These are phyloP conservation scores for Rhododendron ovatum DNA, from an alignment of 148 eudicot species.

Conservation along the genomic window DNA sequence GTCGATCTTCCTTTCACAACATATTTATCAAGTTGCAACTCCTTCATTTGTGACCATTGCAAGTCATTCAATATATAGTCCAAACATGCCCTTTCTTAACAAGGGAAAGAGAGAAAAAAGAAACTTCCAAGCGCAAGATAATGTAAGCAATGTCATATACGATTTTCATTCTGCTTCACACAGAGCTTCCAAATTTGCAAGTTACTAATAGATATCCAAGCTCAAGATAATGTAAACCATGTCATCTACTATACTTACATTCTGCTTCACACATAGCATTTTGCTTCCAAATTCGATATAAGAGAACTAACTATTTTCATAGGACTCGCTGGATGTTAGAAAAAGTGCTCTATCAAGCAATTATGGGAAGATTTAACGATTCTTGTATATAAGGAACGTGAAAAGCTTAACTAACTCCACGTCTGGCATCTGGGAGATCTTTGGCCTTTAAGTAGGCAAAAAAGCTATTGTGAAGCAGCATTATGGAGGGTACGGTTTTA, in stretches of 20 bases:
- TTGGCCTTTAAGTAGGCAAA: neutral
- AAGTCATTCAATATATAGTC: neutral
- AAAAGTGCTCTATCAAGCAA: neutral
- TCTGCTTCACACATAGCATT: neutral
- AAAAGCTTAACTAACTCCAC: neutral
- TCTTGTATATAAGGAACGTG: neutral
- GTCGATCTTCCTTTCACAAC: neutral
- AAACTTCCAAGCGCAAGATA: neutral
- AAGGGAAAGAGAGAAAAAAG: neutral
- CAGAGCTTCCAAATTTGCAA: neutral
- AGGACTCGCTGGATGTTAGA: too few relatives aligned
- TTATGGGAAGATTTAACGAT: neutral
- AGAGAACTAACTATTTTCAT: neutral
- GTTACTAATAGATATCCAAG: neutral
- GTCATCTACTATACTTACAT: neutral
- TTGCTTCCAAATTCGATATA: neutral
- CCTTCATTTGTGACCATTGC: neutral
- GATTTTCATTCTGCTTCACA: too few relatives aligned
- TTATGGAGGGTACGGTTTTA: slow-evolving; percentile 16
- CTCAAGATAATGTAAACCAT: neutral
- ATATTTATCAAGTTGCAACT: neutral
- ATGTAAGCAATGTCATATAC: neutral
- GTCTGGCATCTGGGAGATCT: neutral
- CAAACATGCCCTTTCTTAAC: neutral
- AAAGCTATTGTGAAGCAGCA: neutral